Conservation (phyloP, 1,284 basidiomycete genomes). For the Xerocomus minutiporus region DNA sequence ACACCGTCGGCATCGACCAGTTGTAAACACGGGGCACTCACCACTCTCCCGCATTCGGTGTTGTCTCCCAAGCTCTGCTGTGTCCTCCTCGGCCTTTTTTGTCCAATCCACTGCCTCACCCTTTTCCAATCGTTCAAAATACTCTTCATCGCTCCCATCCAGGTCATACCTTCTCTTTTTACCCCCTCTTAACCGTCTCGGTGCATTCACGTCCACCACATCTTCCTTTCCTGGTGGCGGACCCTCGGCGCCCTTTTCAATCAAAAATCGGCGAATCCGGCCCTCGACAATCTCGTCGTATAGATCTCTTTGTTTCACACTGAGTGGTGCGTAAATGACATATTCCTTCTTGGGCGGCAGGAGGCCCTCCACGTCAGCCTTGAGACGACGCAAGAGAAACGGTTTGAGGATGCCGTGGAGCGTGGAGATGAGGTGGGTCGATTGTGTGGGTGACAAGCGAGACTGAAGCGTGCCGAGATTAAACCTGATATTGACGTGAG, state of each 20-base stretch:
- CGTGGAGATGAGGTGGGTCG: constrained; percentile 67
- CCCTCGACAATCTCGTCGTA: constrained; percentile 79
- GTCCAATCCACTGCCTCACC: constrained; percentile 38
- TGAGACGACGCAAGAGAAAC: constrained; percentile 90
- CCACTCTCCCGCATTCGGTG: constrained; percentile 58
- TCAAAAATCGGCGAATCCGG: constrained; percentile 61
- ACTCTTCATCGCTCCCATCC: constrained; percentile 60
- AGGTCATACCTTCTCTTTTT: constrained; percentile 29
- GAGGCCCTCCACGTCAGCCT: constrained; percentile 83
- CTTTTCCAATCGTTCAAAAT: constrained; percentile 61
- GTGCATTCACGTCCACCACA: constrained; percentile 27
- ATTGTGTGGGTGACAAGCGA: constrained; percentile 56
- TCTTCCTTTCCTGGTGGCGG: constrained; percentile 13
- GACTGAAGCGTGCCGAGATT: constrained; percentile 62
- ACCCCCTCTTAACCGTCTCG: constrained; percentile 32
- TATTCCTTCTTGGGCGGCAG: constrained; percentile 95
- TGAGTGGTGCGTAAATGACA: constrained; percentile 87
- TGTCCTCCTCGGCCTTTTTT: constrained; percentile 37
- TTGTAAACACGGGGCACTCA: constrained; percentile 28
- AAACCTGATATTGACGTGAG: constrained; percentile 49
- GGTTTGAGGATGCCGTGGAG: constrained; percentile 92
- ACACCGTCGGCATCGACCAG: constrained; percentile 1
- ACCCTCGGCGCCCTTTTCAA: constrained; percentile 37
- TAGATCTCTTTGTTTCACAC: constrained; percentile 73
- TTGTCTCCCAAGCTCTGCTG: constrained; percentile 46